Evolutionary conservation across 441 rosid genomes (phyloP), one percentile per base, ranked within the genome.

Genomic region (Croton setiger): DNA sequence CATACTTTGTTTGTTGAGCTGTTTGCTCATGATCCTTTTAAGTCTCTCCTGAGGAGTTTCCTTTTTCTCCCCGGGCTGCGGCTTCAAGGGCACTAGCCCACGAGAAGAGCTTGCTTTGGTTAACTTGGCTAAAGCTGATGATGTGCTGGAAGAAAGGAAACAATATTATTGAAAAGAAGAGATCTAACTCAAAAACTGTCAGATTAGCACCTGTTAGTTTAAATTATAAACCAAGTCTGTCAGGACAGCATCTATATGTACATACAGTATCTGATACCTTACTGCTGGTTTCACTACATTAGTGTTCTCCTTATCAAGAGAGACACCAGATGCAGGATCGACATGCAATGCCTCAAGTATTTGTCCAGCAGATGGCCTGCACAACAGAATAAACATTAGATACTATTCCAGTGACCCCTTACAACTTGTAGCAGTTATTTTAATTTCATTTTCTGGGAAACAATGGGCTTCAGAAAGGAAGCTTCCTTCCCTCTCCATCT

Each of bases 41-140:
- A 95, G 82, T 66, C 98, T 88, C 80, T 95, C 98, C 78, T 95
- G 99, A 7, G 98, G 99, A 75, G 98, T 95, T 83, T 95, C 98
- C 64, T 87, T 92, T 83, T 92, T 90, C 81, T 80, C 96, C 52
- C 73, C 88, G 55, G 67, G 87, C 14, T 60, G 78, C 74, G 83
- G 97, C 79, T 90, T 95, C 60, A 72, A 74, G 48, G 89, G 74
- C 14, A 84, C 89, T 5, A 89, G 75, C 11, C 85, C 89, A 3
- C 83, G 86, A 52, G 84, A 77, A 9, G 81, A 39, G 68, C 83
- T 79, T 63, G 83, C 78, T 80, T 90, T 90, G 31, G 94, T 83
- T 73, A 95, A 86, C 84, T 95, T 95, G 33, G 97, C 84, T 66
- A 90, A 71, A 54, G 87, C 93, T 45, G 94, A 78, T 20, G 91